Conservation (phyloP, 83 land plant genomes). For the Thuja plicata region DNA sequence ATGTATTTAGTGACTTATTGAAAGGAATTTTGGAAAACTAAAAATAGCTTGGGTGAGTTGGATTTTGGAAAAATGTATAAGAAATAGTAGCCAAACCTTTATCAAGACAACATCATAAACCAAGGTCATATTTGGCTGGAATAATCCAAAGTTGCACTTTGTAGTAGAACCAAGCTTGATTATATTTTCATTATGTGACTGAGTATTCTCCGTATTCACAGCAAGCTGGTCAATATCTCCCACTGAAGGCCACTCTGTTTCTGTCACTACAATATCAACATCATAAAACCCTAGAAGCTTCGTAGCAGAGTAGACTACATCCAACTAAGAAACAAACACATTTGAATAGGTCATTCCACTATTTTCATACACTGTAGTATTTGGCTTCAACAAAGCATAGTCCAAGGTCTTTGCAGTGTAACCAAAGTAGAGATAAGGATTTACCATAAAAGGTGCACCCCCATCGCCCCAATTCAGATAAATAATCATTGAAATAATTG, state of each 20-base stretch:
- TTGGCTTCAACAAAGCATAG: slow-evolving; percentile 57
- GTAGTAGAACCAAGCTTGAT: slow-evolving; percentile 51
- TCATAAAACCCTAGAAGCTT: slow-evolving; percentile 25
- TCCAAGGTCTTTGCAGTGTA: slow-evolving; percentile 36
- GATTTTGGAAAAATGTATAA: not conserved
- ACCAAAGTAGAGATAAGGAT: slow-evolving; percentile 66
- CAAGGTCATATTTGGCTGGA: slow-evolving; percentile 51
- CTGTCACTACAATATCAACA: slow-evolving; percentile 56
- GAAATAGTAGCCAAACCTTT: slow-evolving; percentile 7
- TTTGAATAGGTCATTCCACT: slow-evolving; percentile 50
- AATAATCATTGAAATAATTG: too few relatives aligned
- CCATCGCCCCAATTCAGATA: too few relatives aligned
- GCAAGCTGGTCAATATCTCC: slow-evolving; percentile 39
- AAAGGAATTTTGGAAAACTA: too few relatives aligned
- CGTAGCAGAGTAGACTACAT: slow-evolving; percentile 65
- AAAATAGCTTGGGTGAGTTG: too few relatives aligned
- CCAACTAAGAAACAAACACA: slow-evolving; percentile 72
- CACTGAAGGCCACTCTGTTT: slow-evolving; percentile 77
- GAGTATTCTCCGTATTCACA: slow-evolving; percentile 33
- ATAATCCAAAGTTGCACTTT: slow-evolving; percentile 70
- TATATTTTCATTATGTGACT: slow-evolving; percentile 44
- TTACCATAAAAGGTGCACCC: slow-evolving; percentile 58
- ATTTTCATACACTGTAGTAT: slow-evolving; percentile 26
- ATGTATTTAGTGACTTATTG: too few relatives aligned
- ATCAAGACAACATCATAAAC: slow-evolving; percentile 56